Evolutionary conservation across 2,329 filamentous ascomycete species (phyloP), one percentile per base, ranked within the genome.

Genomic region (Neopestalotiopsis clavispora): DNA sequence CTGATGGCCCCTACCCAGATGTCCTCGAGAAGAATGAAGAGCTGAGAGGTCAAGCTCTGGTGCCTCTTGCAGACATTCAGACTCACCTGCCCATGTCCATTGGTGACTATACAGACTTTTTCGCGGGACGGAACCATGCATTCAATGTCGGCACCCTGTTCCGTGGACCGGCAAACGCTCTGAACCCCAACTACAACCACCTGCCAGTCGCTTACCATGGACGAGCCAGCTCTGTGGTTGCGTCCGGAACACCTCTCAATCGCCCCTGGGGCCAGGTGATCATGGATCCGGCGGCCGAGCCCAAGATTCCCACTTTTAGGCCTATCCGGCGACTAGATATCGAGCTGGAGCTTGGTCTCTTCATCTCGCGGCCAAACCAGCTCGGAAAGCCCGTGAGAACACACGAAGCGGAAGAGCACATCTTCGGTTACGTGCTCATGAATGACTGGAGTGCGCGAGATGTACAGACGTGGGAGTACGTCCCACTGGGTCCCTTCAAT

Each of bases 401-500:
- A 28, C 80, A 82, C 2, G 82, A 91, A 60, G 93, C 93, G 0
- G 89, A 91, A 66, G 87, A 93, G 20, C 85, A 90, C 74, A 85
- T 97, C 32, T 96, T 96, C 76, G 94, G 94, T 14, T 85, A 94
- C 32, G 93, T 95, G 0, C 80, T 97, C 68, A 87, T 97, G 85
- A 97, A 97, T 74, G 94, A 97, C 80, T 97, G 94, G 94, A 94
- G 91, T 67, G 93, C 93, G 4, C 84, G 93, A 71, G 93, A 96
- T 74, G 91, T 96, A 62, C 93, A 97, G 77, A 87, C 87, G 0
- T 96, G 92, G 92, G 94, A 97, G 80, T 95, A 95, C 73, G 86
- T 95, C 7, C 94, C 94, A 0, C 82, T 95, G 6, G 94, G 94
- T 0, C 93, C 93, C 0, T 95, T 96, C 81, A 94, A 93, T 71